Conservation (phyloP, 208 protist genomes). For the Trypanosoma rangeli region DNA sequence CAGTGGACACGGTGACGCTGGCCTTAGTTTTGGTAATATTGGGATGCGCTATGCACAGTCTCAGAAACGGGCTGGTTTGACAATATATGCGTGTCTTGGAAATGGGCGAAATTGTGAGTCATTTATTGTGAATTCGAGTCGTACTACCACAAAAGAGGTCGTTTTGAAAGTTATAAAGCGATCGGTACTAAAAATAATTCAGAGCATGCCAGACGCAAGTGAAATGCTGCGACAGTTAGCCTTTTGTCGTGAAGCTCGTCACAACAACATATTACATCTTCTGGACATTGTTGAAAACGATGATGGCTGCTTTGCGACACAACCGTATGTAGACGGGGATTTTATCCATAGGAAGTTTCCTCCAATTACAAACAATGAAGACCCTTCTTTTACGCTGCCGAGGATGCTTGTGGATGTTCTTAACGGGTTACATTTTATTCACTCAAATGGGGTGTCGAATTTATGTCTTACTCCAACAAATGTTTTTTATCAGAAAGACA, state of each 20-base stretch:
- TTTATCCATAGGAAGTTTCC: constrained; percentile 26
- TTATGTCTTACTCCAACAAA: constrained; percentile 63
- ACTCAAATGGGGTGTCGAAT: constrained; percentile 69
- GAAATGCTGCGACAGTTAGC: constrained; percentile 20
- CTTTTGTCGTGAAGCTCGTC: constrained; percentile 49
- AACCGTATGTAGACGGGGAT: constrained; percentile 52
- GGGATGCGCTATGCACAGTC: background rate
- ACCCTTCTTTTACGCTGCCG: constrained; percentile 33
- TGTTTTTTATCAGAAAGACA: constrained; percentile 59
- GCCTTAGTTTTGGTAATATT: constrained; percentile 10
- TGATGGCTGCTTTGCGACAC: constrained; percentile 62
- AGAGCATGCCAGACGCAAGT: background rate
- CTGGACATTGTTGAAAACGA: constrained; percentile 76
- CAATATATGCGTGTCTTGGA: constrained; percentile 48
- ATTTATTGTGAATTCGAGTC: constrained; percentile 56
- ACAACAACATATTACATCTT: constrained; percentile 65
- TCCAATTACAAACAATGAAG: constrained; percentile 15
- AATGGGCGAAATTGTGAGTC: constrained; percentile 57
- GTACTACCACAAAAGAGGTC: constrained; percentile 44
- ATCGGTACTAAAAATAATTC: constrained; percentile 34
- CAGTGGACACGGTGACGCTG: background rate
- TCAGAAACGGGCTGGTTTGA: constrained; percentile 42
- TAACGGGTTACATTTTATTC: constrained; percentile 53
- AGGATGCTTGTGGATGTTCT: constrained; percentile 66
- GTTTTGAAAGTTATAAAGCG: constrained; percentile 65